Percentiles rank a stretch among this genome's conserved stretches.
Conservation (phyloP, 2,329 filamentous ascomycete species). For the Botryosphaeria dothidea region DNA sequence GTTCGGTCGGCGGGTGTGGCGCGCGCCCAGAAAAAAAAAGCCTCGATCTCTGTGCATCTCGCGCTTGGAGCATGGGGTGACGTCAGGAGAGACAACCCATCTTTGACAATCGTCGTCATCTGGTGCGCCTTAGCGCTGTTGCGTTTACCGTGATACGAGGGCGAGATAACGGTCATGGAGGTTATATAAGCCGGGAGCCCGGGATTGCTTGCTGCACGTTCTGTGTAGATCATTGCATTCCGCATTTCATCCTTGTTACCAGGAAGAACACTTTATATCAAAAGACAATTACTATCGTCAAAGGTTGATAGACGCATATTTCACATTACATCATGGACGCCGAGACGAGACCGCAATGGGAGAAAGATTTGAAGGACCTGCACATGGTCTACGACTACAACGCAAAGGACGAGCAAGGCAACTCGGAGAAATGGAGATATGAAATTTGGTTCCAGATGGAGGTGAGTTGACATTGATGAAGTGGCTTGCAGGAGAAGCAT, state of each 20-base stretch:
- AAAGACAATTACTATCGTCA: too few relatives aligned
- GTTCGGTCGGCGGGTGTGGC: neutral
- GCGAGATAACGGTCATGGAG: neutral
- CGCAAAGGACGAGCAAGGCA: constrained; percentile 49
- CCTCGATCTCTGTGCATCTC: neutral
- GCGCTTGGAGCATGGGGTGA: neutral
- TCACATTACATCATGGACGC: neutral
- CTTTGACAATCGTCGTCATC: neutral
- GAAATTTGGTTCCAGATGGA: constrained; percentile 63
- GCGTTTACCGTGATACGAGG: neutral
- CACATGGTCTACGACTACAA: constrained; percentile 61
- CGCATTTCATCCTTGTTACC: neutral
- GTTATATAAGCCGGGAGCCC: neutral
- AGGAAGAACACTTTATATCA: too few relatives aligned
- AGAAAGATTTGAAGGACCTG: constrained; percentile 54
- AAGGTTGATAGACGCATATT: neutral
- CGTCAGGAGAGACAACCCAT: neutral
- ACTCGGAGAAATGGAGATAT: constrained; percentile 61
- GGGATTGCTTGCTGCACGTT: neutral
- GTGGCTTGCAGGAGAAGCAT: constrained; percentile 23
- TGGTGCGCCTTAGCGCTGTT: neutral
- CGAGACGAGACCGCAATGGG: constrained; percentile 34
- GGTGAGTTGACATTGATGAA: neutral
- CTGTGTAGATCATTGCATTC: neutral
- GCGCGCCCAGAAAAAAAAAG: neutral